These are phyloP conservation scores for Haplosporangium sp. DNA, from an alignment of 371 early-diverging fungal species.

Conservation along the genomic window DNA sequence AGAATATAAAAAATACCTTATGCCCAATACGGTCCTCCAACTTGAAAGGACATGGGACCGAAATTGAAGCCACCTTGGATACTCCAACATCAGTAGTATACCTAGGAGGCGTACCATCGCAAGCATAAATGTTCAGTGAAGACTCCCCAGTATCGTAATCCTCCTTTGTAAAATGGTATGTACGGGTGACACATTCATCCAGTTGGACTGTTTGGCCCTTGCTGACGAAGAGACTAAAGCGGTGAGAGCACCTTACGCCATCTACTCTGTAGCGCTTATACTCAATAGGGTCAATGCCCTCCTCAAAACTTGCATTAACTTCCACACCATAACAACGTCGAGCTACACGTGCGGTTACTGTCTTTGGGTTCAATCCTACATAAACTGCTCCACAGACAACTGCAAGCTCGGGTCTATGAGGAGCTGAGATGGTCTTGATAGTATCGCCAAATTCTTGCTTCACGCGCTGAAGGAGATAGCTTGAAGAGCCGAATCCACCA, in stretches of 20 bases:
- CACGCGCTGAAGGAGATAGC: slow-evolving; percentile 55
- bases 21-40: not conserved
- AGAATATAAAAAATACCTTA: not conserved
- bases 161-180: not conserved
- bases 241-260: slow-evolving; percentile 6
- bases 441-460: slow-evolving; percentile 38
- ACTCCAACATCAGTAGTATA: not conserved
- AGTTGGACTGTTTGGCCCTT: slow-evolving; percentile 32
- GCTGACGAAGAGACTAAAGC: slow-evolving; percentile 25
- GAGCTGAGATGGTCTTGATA: slow-evolving; percentile 18
- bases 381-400: slow-evolving; percentile 41
- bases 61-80: not conserved
- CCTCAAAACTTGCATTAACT: not conserved
- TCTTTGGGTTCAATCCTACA: slow-evolving; percentile 30
- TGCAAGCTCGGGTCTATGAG: slow-evolving; percentile 19
- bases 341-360: slow-evolving; percentile 26
- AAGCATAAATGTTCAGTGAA: slow-evolving; percentile 13
- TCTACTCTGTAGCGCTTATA: not conserved
- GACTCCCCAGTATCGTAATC: not conserved
- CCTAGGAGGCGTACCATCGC: slow-evolving; percentile 29
- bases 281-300: slow-evolving; percentile 15
- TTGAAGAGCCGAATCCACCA: slow-evolving; percentile 65
- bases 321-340: slow-evolving; percentile 39
- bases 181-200: slow-evolving; percentile 18
- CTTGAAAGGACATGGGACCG: not conserved